phyloP scores from a whole-genome alignment of 495 filamentous ascomycete genomes.

The Penicillium arizonense region DNA sequence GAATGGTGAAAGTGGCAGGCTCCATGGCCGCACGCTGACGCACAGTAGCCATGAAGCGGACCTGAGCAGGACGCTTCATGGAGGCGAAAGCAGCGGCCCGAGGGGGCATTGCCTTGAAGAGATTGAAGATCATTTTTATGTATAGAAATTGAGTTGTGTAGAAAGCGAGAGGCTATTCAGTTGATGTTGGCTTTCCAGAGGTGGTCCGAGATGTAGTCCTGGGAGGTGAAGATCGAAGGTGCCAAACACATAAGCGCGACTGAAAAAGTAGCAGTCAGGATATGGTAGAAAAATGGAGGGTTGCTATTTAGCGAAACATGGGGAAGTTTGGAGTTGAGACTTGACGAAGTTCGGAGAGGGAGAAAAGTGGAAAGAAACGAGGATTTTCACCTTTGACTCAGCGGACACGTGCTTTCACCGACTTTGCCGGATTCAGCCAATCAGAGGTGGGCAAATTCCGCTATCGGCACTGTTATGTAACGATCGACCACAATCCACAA shows the following conservation, averaged over 20 bases:
- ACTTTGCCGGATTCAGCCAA: constrained; percentile 26
- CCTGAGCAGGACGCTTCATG: constrained; percentile 49
- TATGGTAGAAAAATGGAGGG: constrained; percentile 12
- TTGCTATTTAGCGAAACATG: constrained; percentile 31
- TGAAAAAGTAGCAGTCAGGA: constrained; percentile 42
- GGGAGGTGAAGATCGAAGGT: constrained; percentile 92
- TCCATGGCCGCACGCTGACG: constrained; percentile 67
- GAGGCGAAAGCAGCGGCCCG: constrained; percentile 53
- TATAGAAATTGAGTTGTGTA: constrained; percentile 11
- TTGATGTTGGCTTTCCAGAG: constrained; percentile 93
- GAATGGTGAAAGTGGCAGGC: constrained; percentile 91
- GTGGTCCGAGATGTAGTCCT: constrained; percentile 99
- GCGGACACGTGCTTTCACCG: constrained; percentile 37
- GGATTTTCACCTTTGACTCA: constrained; percentile 31
- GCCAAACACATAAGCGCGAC: constrained; percentile 91
- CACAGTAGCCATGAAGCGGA: constrained; percentile 68
- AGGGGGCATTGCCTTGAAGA: constrained; percentile 56
- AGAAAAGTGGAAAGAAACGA: constrained; percentile 17
- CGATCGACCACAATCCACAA: not conserved
- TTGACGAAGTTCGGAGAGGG: constrained; percentile 21
- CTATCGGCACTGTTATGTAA: constrained; percentile 12
- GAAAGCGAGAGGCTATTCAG: constrained; percentile 47
- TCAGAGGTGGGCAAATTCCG: constrained; percentile 23
- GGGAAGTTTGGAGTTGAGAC: constrained; percentile 5
- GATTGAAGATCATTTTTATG: constrained; percentile 63